These are phyloP conservation scores for Thymus mandschuricus DNA, from an alignment of 257 asterid species.

Conservation along the genomic window DNA sequence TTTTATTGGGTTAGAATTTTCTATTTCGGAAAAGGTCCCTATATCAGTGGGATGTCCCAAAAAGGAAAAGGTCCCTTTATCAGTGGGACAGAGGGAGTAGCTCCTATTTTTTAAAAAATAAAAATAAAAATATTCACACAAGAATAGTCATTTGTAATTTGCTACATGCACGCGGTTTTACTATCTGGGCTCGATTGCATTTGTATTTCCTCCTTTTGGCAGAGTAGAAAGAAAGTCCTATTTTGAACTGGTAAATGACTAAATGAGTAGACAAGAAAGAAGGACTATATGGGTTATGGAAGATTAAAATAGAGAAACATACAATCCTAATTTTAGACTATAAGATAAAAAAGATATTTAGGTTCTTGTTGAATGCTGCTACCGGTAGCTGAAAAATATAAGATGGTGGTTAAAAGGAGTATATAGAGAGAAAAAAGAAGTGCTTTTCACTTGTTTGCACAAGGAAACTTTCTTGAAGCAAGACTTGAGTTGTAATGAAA, in stretches of 20 bases:
- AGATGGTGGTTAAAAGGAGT: neutral
- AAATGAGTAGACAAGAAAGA: neutral
- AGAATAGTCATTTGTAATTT: neutral
- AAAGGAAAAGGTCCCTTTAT: too few species aligned
- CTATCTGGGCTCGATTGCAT: neutral
- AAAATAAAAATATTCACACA: too few species aligned
- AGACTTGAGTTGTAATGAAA: neutral
- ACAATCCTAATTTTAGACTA: neutral
- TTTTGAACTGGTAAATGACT: neutral
- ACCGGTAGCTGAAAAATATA: neutral
- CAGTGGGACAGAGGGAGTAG: too few species aligned
- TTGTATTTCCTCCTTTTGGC: neutral
- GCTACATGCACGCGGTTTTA: neutral
- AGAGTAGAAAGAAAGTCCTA: neutral
- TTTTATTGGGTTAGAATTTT: too few species aligned
- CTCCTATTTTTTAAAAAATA: neutral
- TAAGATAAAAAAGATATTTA: neutral
- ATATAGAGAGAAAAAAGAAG: neutral
- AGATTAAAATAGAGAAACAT: neutral
- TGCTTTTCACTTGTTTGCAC: conserved; percentile 5
- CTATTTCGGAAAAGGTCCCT: too few species aligned
- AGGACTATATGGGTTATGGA: conserved; percentile 3
- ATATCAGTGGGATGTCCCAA: too few species aligned
- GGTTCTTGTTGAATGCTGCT: neutral
- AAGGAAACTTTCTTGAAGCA: neutral